A percentile compares a stretch with the other conserved stretches of the same genome.
Conservation (phyloP, 73 alveolate genomes). For the Paramecium primaurelia region DNA sequence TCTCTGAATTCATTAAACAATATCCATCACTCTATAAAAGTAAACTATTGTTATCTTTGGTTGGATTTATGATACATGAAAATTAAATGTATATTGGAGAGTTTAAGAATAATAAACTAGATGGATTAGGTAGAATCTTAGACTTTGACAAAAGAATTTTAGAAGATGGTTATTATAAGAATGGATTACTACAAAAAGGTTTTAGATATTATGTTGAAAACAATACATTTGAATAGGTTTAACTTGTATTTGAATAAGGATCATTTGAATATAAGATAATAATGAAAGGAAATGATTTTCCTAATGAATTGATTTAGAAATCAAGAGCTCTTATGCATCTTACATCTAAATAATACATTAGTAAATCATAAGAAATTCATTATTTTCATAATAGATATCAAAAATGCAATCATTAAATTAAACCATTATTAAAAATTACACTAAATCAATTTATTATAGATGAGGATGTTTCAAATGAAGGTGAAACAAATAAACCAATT, state of each 20-base stretch:
- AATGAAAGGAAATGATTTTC: background rate
- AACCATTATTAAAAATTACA: background rate
- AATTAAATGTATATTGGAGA: background rate
- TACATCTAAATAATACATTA: background rate
- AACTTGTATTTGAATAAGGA: background rate
- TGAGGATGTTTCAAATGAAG: conserved; percentile 6
- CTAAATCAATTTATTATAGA: background rate
- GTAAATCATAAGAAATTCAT: conserved; percentile 4
- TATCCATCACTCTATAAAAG: background rate
- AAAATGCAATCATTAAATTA: background rate
- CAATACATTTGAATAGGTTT: background rate
- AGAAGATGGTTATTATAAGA: conserved; percentile 25
- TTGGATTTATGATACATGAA: background rate
- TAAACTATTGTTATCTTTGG: background rate
- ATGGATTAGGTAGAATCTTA: background rate
- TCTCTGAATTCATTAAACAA: background rate
- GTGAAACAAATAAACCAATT: background rate
- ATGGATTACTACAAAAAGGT: background rate
- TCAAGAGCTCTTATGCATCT: background rate
- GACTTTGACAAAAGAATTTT: background rate
- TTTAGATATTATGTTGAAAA: background rate
- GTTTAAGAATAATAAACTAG: conserved; percentile 2
- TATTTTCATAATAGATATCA: background rate
- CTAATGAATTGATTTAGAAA: background rate
- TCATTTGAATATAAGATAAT: background rate